Evolutionary conservation across 495 filamentous ascomycete genomes (phyloP), one percentile per base, ranked within the genome.

Genomic region (Neurospora sp.): DNA sequence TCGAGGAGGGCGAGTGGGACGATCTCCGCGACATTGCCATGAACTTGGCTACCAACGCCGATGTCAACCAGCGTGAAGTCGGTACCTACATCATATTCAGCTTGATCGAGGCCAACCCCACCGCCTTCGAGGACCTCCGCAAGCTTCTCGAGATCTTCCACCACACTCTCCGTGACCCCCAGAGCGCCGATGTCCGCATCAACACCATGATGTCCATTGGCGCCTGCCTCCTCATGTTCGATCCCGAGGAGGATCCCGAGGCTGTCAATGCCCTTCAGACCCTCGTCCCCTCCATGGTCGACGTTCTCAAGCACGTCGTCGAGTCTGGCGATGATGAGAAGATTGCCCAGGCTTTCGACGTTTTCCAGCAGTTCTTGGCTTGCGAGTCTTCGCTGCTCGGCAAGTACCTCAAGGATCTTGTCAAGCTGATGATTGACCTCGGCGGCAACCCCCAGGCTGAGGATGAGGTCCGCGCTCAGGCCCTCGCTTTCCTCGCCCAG

Each of bases 161-260:
- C 80, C 92, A 88, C 81, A 97, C 94, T 16, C 96, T 99, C 78
- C 88, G 87, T 74, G 96, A 99, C 80, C 91, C 91, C 22, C 91
- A 97, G 83, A 97, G 93, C 81, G 86, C 90, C 71, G 91, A 96
- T 79, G 96, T 99, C 69, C 91, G 95, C 72, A 89, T 97, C 82
- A 99, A 98, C 83, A 97, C 94, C 37, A 91, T 98, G 82, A 88
- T 97, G 76, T 93, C 93, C n/a, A 87, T 98, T 72, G 93, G 94
- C 80, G 90, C 93, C 82, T 85, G 97, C 4, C 91, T 94, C 27
- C 92, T 97, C 85, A 85, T 96, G 75, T 85, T 99, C 48, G 92
- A 97, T 75, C 88, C 91, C 0, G 94, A 97, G 59, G 91, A 96
- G 77, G 90, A 97, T 73, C 85, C 86, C 70, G 83, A 91, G 75